Base-by-base conservation (phyloP, 2,329 filamentous ascomycete genomes). In the Colletotrichum falcatum region DNA sequence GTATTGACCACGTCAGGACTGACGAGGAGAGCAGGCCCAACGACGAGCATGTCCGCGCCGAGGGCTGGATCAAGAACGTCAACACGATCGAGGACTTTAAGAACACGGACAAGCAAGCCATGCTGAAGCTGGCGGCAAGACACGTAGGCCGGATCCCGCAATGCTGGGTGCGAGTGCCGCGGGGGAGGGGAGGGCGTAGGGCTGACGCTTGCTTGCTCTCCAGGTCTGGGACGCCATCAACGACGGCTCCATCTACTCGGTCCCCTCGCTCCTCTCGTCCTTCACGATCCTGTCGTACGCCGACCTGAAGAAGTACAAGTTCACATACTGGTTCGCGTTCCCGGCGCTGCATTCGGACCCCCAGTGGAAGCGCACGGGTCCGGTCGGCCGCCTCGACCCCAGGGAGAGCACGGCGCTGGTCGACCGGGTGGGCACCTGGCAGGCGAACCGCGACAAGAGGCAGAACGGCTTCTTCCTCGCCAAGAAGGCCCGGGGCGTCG, bases 261-360 rank as follows among this genome's bases (percentile, higher is more conserved):
- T 95, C 61, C 96, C 96, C 2, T 98, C 95, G 5, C 87, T 98
- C 2, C 89, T 99, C 23, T 91, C 94, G 5, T 96, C 94, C 8
- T 98, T 98, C 80, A 88, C 93, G 33, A 90, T 97, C 69, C 89
- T 98, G 55, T 97, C 94, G 20, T 99, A 94, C 79, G 95, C 96
- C 72, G 95, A 99, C 78, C 87, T 99, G 42, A 99, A 99, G 81
- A 98, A 97, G 78, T 98, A 98, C 83, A 94, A 91, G 73, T 98
- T 98, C 79, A 94, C 92, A n/a, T 98, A 98, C 82, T 97, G 97
- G 90, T 98, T 98, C 81, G 95, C 92, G 6, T 99, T 97, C 77
- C 96, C 96, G 1, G 94, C 95, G 20, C 86, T 99, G 54, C 95
- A 97, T 79, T 97, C 95, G 5, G 91, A 95, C 65, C 94, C 94